phyloP scores from a whole-genome alignment of 768 basidiomycete species.

The Tremella mesenterica region DNA sequence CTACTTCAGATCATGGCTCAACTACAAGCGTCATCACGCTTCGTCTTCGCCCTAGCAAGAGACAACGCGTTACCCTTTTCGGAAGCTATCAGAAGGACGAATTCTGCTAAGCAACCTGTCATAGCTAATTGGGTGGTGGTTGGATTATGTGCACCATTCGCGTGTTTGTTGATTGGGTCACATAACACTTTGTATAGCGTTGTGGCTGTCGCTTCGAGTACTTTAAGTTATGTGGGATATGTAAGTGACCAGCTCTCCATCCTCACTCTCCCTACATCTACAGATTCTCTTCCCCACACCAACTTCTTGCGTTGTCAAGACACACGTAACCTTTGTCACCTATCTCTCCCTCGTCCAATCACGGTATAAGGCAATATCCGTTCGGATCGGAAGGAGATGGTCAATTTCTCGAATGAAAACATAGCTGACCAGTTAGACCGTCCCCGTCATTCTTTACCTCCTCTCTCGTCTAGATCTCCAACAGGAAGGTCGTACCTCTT shows the following conservation, averaged over 20 bases:
- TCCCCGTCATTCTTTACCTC: slow-evolving; percentile 36
- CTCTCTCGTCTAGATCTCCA: slow-evolving; percentile 32
- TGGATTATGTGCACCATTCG: slow-evolving; percentile 35
- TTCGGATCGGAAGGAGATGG: too few species aligned
- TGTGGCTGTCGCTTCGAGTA: slow-evolving; percentile 43
- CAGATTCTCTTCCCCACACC: too few species aligned
- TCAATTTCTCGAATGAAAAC: too few species aligned
- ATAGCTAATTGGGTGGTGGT: slow-evolving; percentile 43
- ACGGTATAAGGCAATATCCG: too few species aligned
- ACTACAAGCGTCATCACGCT: slow-evolving; percentile 46
- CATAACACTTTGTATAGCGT: slow-evolving; percentile 38
- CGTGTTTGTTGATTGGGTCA: slow-evolving; percentile 36
- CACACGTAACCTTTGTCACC: too few species aligned
- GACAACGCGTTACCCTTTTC: slow-evolving; percentile 47
- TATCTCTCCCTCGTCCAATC: too few species aligned
- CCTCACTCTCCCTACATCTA: too few species aligned
- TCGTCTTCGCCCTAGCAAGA: slow-evolving; percentile 46
- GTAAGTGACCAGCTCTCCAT: slow-evolving; percentile 16
- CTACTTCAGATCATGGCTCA: slow-evolving; percentile 44
- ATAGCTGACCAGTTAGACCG: slow-evolving; percentile 17
- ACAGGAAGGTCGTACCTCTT: slow-evolving; percentile 44
- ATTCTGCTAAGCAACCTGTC: slow-evolving; percentile 36
- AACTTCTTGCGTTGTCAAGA: too few species aligned
- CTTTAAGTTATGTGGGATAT: slow-evolving; percentile 40
- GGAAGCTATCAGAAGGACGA: slow-evolving; percentile 35